A percentile compares a stretch with the other conserved stretches of the same genome.
phyloP scores from a whole-genome alignment of 208 protist genomes.

The Entamoeba dispar region DNA sequence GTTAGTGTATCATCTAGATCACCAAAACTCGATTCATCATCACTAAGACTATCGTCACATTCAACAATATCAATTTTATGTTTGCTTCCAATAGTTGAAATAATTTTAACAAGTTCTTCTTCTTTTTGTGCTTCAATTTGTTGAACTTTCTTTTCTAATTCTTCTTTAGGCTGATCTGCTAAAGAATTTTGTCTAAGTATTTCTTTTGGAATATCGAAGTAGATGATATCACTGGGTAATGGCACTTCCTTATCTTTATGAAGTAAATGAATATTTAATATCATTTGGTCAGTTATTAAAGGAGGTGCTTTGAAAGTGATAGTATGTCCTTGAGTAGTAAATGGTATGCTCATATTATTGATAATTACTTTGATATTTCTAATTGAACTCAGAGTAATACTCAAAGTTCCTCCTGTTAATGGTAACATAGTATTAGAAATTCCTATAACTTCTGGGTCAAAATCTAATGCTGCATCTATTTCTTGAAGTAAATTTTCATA shows the following conservation, averaged over 20 bases:
- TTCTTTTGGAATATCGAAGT: neutral
- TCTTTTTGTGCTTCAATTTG: neutral
- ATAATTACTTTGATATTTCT: neutral
- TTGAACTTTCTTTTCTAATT: neutral
- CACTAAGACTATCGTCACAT: neutral
- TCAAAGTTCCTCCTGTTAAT: neutral
- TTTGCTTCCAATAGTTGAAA: neutral
- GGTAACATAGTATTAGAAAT: neutral
- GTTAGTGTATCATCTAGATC: too few relatives aligned
- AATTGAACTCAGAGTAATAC: neutral
- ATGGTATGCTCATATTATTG: neutral
- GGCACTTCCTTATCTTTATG: neutral
- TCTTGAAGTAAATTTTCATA: neutral
- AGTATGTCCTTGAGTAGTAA: neutral
- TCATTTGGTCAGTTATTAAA: neutral
- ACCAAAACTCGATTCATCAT: neutral
- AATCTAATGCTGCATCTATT: neutral
- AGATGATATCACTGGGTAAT: neutral
- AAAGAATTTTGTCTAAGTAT: neutral
- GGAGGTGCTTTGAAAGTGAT: neutral
- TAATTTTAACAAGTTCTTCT: neutral
- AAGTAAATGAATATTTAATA: neutral
- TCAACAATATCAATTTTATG: neutral
- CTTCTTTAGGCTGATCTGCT: neutral
- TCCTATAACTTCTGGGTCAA: neutral